phyloP scores from a whole-genome alignment of 2,329 filamentous ascomycete genomes.

The Ophiocordyceps australis region DNA sequence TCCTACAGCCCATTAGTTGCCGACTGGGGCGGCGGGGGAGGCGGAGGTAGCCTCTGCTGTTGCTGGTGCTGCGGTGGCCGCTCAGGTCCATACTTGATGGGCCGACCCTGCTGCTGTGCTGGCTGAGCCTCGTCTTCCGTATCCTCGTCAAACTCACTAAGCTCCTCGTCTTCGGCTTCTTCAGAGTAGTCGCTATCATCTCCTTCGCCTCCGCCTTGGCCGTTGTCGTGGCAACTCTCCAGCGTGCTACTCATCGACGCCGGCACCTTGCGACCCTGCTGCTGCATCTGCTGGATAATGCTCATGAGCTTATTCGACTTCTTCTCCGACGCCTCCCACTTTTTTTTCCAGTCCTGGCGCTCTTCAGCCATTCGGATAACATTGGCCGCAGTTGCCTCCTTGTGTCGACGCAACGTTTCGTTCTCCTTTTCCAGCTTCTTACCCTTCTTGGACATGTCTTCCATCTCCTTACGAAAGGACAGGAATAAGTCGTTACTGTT shows the following conservation, averaged over 20 bases:
- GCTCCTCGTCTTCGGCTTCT: conserved; percentile 41
- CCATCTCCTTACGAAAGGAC: conserved; percentile 97
- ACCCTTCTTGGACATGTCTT: conserved; percentile 98
- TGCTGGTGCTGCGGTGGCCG: conserved; percentile 21
- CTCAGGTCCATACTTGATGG: conserved; percentile 27
- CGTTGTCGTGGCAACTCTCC: conserved; percentile 40
- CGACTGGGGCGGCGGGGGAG: conserved; percentile 3
- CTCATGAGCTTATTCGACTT: conserved; percentile 86
- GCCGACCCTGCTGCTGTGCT: conserved; percentile 12
- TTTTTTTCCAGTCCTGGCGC: conserved; percentile 66
- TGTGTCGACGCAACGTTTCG: conserved; percentile 74
- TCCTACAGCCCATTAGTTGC: conserved; percentile 26
- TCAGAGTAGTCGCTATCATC: conserved; percentile 48
- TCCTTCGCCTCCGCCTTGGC: conserved; percentile 28
- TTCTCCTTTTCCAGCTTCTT: conserved; percentile 96
- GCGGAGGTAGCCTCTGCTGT: conserved; percentile 1
- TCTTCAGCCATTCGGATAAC: conserved; percentile 97
- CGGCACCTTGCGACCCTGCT: conserved; percentile 65
- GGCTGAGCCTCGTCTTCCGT: conserved; percentile 30
- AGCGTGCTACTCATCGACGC: conserved; percentile 43
- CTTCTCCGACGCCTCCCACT: conserved; percentile 32
- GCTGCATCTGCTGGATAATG: conserved; percentile 92
- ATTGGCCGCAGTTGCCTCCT: conserved; percentile 83
- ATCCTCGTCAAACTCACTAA: conserved; percentile 47
- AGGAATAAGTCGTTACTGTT: conserved; percentile 96